Evolutionary conservation across 306 rosid species (phyloP).

Genomic region (Cicer judaicum): DNA sequence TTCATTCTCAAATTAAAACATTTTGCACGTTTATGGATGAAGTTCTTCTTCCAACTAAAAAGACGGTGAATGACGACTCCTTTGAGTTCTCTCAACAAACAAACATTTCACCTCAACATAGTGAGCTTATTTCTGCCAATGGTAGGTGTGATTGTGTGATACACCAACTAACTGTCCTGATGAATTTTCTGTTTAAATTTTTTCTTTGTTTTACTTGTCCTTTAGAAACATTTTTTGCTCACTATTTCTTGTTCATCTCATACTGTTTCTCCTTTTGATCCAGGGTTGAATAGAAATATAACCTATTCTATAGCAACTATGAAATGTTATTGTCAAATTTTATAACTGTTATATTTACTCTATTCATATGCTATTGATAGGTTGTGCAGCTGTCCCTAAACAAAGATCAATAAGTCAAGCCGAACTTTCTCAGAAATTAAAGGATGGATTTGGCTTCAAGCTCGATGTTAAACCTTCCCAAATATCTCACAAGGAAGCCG

Average conservation of each 20-base stretch:
- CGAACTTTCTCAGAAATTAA: conserved; percentile 64
- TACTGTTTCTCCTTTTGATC: conserved; percentile 23
- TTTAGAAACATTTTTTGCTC: conserved; percentile 3
- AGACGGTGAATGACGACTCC: conserved; percentile 46
- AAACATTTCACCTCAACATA: conserved; percentile 48
- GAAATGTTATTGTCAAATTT: neutral
- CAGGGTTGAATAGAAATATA: conserved; percentile 16
- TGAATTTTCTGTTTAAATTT: conserved; percentile 34
- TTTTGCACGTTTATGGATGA: conserved; percentile 77
- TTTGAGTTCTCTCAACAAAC: conserved; percentile 52
- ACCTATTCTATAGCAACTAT: neutral
- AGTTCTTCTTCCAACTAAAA: conserved; percentile 62
- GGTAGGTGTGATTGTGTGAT: conserved; percentile 49
- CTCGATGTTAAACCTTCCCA: conserved; percentile 74
- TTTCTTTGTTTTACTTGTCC: neutral
- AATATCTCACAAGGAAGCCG: conserved; percentile 76
- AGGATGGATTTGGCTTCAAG: conserved; percentile 71
- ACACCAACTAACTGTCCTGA: conserved; percentile 45
- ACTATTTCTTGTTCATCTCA: neutral
- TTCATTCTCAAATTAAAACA: conserved; percentile 68
- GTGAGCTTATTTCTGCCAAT: conserved; percentile 65
- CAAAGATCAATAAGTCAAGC: conserved; percentile 51
- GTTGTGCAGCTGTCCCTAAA: conserved; percentile 65
- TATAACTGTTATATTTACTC: neutral
- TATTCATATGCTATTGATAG: conserved; percentile 44